A percentile compares a stretch with the other conserved stretches of the same genome.
Conservation (phyloP, 169 alveolate genomes). For the Ichthyophthirius multifiliis region DNA sequence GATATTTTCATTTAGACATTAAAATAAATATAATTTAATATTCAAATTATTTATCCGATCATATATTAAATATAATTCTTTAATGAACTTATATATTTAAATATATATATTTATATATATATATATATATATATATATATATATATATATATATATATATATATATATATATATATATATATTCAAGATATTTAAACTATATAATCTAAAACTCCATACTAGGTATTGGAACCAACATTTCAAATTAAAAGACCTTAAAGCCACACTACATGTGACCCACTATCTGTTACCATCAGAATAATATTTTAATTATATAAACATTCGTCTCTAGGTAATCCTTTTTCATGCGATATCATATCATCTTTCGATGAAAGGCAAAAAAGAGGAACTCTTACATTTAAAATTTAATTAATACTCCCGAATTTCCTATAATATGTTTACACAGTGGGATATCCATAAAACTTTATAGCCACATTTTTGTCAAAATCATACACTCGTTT, state of each 20-base stretch:
- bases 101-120: too few species aligned
- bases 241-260: neutral
- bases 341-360: neutral
- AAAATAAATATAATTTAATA: too few species aligned
- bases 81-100: too few species aligned
- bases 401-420: neutral
- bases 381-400: neutral
- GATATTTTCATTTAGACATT: too few species aligned
- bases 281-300: neutral
- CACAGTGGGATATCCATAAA: neutral
- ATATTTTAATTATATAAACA: neutral
- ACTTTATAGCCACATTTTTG: neutral
- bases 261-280: conserved; percentile 3
- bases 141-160: too few species aligned
- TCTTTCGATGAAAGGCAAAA: neutral
- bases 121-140: too few species aligned
- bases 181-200: too few species aligned
- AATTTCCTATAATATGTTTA: neutral
- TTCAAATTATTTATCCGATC: too few species aligned
- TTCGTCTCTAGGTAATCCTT: conserved; percentile 5
- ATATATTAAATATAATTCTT: too few species aligned
- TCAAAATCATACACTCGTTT: neutral
- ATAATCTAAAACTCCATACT: too few species aligned
- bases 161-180: too few species aligned
- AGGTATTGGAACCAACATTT: neutral